A percentile compares a stretch with the other conserved stretches of the same genome.
Conservation (phyloP, 306 rosid genomes). For the Prunus armeniaca region DNA sequence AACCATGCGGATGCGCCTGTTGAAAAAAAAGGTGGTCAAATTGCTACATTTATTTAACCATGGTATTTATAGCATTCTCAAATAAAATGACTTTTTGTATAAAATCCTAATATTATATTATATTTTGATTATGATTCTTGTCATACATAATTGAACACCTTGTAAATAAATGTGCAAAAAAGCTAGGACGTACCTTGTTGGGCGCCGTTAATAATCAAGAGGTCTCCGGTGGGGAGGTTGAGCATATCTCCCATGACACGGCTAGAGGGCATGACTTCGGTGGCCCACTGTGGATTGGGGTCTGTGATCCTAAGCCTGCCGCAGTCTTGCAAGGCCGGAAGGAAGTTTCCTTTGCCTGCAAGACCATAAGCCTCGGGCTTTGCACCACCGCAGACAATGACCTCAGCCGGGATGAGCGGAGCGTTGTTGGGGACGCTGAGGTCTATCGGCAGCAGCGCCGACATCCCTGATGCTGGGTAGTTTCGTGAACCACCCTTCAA, state of each 20-base stretch:
- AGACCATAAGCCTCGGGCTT: conserved; percentile 35
- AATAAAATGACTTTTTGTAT: too few relatives aligned
- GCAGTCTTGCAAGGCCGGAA: conserved; percentile 61
- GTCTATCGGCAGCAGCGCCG: conserved; percentile 60
- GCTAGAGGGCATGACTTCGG: conserved; percentile 63
- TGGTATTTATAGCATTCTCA: too few relatives aligned
- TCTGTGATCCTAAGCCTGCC: conserved; percentile 48
- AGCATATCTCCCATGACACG: conserved; percentile 79
- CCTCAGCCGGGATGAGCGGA: conserved; percentile 33
- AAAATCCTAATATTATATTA: not conserved
- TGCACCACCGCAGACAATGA: conserved; percentile 80
- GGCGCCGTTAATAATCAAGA: conserved; percentile 76
- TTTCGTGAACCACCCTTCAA: conserved; percentile 66
- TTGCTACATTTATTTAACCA: not conserved
- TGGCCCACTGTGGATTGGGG: conserved; percentile 42
- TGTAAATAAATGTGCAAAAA: not conserved
- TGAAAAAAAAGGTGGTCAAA: not conserved
- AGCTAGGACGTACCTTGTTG: conserved; percentile 29
- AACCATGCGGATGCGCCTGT: conserved; percentile 54
- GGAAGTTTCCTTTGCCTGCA: conserved; percentile 29
- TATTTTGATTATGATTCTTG: not conserved
- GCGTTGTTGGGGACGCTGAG: conserved; percentile 24
- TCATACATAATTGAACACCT: not conserved
- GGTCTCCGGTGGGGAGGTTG: conserved; percentile 63
- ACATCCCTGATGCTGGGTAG: conserved; percentile 90